Evolutionary conservation across 768 basidiomycete species (phyloP).

Genomic region (Tricholoma bakamatsutake): DNA sequence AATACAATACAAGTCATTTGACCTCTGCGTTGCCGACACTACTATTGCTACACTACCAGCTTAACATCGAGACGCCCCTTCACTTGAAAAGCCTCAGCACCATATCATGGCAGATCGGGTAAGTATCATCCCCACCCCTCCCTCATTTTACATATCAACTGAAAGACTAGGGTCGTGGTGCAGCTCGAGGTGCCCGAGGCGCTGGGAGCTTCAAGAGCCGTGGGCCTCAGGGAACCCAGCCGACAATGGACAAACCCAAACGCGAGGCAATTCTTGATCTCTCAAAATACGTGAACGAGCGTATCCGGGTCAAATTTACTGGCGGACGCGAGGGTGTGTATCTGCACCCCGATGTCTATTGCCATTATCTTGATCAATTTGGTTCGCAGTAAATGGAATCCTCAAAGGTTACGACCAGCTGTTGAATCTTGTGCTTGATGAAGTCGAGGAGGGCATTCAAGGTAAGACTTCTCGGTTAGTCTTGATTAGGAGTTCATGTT

Average conservation of each 20-base stretch:
- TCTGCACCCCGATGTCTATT: neutral
- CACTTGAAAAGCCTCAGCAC: conserved; percentile 5
- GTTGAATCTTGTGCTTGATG: conserved; percentile 94
- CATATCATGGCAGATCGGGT: conserved; percentile 59
- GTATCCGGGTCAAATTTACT: conserved; percentile 95
- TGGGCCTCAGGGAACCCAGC: conserved; percentile 39
- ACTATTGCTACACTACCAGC: neutral
- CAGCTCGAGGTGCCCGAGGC: conserved; percentile 40
- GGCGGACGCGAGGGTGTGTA: conserved; percentile 86
- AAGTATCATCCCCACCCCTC: conserved; percentile 21
- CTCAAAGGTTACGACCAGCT: conserved; percentile 96
- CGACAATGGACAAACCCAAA: conserved; percentile 69
- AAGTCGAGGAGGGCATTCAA: conserved; percentile 79
- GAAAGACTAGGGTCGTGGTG: conserved; percentile 52
- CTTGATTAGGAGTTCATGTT: conserved; percentile 3
- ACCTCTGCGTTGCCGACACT: neutral
- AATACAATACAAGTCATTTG: neutral
- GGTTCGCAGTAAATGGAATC: conserved; percentile 70
- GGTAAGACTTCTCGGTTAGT: conserved; percentile 36
- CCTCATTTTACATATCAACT: conserved; percentile 28
- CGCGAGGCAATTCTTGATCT: conserved; percentile 95
- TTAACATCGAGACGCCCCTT: neutral
- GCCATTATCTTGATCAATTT: neutral
- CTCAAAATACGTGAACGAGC: conserved; percentile 88
- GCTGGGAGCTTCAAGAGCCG: conserved; percentile 46